phyloP scores from a whole-genome alignment of 2,329 filamentous ascomycete species.

The Chrysoporthe deuterocubensis region DNA sequence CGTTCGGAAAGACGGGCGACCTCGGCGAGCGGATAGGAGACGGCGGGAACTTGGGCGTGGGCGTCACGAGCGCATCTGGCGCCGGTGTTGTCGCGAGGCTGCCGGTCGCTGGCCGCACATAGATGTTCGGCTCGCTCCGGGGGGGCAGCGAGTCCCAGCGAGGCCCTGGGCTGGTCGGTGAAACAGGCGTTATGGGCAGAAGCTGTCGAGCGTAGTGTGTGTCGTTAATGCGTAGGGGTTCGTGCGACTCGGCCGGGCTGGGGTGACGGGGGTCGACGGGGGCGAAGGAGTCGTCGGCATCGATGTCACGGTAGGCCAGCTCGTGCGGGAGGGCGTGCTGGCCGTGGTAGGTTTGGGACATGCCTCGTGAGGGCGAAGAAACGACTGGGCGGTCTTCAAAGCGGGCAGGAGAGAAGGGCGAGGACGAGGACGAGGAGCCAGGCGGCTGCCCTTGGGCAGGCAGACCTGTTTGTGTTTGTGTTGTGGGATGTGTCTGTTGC shows the following conservation, averaged over 20 bases:
- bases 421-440: slow-evolving; percentile 19
- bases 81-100: slow-evolving; percentile 6
- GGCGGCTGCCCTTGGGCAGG: slow-evolving; percentile 18
- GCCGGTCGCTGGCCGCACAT: slow-evolving; percentile 1
- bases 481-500: slow-evolving; percentile 1
- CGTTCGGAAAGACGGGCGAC: slow-evolving; percentile 36
- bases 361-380: slow-evolving; percentile 6
- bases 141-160: slow-evolving; percentile 24
- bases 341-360: slow-evolving; percentile 5
- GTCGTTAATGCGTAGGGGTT: slow-evolving; percentile 21
- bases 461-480: slow-evolving; percentile 9
- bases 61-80: slow-evolving; percentile 17
- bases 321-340: not conserved
- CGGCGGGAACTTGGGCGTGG: slow-evolving; percentile 27
- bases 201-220: slow-evolving; percentile 27
- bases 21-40: slow-evolving; percentile 31
- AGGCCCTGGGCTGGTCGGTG: slow-evolving; percentile 20
- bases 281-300: slow-evolving; percentile 6
- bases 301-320: slow-evolving; percentile 5
- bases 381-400: slow-evolving; percentile 3
- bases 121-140: slow-evolving; percentile 14
- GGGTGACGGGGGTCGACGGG: slow-evolving; percentile 2
- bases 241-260: slow-evolving; percentile 12
- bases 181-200: slow-evolving; percentile 25
- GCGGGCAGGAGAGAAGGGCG: not conserved